Base-by-base conservation (phyloP, 192 early-diverging fungal species). In the Nowakowskiella sp. region DNA sequence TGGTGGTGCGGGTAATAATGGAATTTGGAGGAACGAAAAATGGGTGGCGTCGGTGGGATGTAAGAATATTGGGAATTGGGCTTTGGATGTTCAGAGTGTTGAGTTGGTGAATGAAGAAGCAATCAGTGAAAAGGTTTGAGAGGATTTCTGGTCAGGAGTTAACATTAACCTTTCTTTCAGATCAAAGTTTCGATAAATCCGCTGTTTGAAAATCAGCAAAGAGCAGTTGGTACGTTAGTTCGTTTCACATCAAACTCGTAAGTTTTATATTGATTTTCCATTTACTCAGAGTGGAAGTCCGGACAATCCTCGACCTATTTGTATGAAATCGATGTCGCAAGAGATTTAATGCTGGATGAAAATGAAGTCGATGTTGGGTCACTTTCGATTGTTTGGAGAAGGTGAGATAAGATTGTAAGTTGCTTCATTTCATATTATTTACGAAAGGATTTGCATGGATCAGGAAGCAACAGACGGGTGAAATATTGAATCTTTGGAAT, bases 311-410 rank as follows among this genome's bases (percentile, higher is more conserved):
- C 19, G 13, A 39, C 13, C 36, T 39, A 19, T 19, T 39, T 39
- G 36, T 39, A 39, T 39, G 13, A 19, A 13, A 13, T 39, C 13
- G 36, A 39, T 13, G 36, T 39, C 19, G 19, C 36, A 39, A 39
- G 13, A 13, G 36, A 39, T 19, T 13, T 39, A 13, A 19, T 13
- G 19, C 13, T 13, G 36, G 13, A 13, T 13, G 13, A 13, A 13
- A 39, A 13, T 39, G 36, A 39, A 39, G 13, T 39, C 36, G 19
- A 19, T 19, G 45, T 66, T 25, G 77, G 77, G 3, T 63, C 48
- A 9, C 47, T 79, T 7, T 52, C 51, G 7, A 61, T 79, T 27
- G 50, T 43, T 9, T 79, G 77, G 77, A 63, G 70, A 49, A 68
- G 77, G 77, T 78, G n/a, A n/a, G 24, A 61, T 65, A 31, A 57